Evolutionary conservation across 768 basidiomycete genomes (phyloP), one percentile per base, ranked within the genome.

Genomic region (Multifurca ochricompacta): DNA sequence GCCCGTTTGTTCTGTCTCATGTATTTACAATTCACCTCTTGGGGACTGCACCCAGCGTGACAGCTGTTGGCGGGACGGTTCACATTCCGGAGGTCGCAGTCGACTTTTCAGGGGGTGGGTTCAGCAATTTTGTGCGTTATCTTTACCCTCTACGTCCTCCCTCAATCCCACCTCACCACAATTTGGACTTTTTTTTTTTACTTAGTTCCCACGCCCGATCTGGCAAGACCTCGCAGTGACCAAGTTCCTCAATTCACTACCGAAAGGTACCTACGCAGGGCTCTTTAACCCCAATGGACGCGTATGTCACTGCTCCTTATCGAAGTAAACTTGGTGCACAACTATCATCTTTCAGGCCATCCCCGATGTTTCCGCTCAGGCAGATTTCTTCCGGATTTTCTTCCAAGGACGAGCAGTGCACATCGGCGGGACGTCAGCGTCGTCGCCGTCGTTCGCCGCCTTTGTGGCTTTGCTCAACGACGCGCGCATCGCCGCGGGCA

Each of bases 301-400:
- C 36, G 82, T 82, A 67, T 63, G 77, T 61, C 11, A n/a, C n/a
- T n/a, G n/a, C n/a, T n/a, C n/a, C n/a, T n/a, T n/a, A n/a, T n/a
- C n/a, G n/a, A n/a, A n/a, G n/a, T n/a, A n/a, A n/a, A n/a, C n/a
- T n/a, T n/a, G n/a, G n/a, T 21, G 27, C 53, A 42, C 54, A 14
- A 56, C 51, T 47, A 54, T 59, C n/a, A n/a, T n/a, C n/a, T 13
- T 35, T 78, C 27, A 81, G 85, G 70, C 10, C 71, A 73, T 61
- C 40, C 86, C 85, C 9, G 86, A 88, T 59, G 82, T 87, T 31
- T 69, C 84, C 0, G 83, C 85, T 0, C 83, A 83, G 62, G 72
- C 73, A 1, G 62, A 65, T 39, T 64, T 68, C 32, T 86, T 78
- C 72, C 65, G 68, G 11, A 73, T 85, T 39, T 73, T 73, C 66